Percentiles rank a stretch among this genome's conserved stretches.
Conservation (phyloP, 2,329 filamentous ascomycete genomes). For the Cladosporium sphaerospermum region DNA sequence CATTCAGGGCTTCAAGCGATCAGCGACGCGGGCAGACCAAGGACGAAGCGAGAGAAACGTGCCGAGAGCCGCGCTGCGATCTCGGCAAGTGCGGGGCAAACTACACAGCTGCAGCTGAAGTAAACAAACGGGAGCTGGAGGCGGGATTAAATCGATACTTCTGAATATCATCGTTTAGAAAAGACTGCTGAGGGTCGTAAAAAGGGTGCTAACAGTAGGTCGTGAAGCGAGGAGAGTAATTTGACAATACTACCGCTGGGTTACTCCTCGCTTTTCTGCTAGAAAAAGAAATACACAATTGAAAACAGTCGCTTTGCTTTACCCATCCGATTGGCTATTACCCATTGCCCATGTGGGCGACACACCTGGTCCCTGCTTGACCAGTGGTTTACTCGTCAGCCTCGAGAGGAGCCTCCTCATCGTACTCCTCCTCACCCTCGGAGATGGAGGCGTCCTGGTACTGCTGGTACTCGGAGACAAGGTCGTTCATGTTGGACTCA, state of each 20-base stretch:
- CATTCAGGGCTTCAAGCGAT: neutral
- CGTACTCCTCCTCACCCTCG: conserved; percentile 94
- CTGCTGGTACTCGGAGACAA: conserved; percentile 99
- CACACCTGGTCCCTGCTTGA: neutral
- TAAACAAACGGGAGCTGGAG: neutral
- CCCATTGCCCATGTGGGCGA: neutral
- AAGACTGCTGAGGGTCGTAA: neutral
- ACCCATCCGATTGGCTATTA: conserved; percentile 3
- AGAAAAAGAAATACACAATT: conserved; percentile 7
- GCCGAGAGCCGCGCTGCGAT: conserved; percentile 4
- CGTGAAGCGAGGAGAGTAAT: conserved; percentile 7
- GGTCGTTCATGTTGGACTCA: conserved; percentile 99
- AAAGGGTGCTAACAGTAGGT: neutral
- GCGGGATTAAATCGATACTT: too few relatives aligned
- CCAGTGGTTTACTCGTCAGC: conserved; percentile 56
- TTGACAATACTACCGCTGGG: conserved; percentile 7
- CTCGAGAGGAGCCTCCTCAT: conserved; percentile 72
- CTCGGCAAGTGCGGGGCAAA: conserved; percentile 2
- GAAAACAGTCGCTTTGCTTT: conserved; percentile 13
- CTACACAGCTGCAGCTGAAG: neutral
- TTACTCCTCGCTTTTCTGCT: conserved; percentile 10
- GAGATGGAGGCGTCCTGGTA: conserved; percentile 99
- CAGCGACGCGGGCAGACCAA: too few relatives aligned
- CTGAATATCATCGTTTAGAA: too few relatives aligned
- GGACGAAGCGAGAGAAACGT: neutral